Percentiles rank a stretch among this genome's conserved stretches.
phyloP scores from a whole-genome alignment of 441 rosid genomes.

The Flueggea neowawraea region DNA sequence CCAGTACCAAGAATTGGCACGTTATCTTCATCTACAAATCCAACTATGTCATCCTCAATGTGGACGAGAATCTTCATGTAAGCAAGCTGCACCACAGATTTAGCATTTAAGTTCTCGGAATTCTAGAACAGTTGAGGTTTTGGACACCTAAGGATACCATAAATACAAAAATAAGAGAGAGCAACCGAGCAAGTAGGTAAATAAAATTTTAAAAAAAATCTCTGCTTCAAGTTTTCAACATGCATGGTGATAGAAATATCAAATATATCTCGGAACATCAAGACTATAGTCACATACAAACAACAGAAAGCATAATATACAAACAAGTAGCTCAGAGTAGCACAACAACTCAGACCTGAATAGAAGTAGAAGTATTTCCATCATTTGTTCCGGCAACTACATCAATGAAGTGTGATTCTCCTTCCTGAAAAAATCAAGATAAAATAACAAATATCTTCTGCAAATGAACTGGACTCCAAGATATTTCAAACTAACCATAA shows the following conservation, averaged over 20 bases:
- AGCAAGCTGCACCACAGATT: slow-evolving; percentile 55
- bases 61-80: slow-evolving; percentile 75
- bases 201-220: too few relatives aligned
- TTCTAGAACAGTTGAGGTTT: background rate
- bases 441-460: slow-evolving; percentile 12
- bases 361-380: slow-evolving; percentile 67
- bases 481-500: slow-evolving; percentile 56
- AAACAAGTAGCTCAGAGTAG: slow-evolving; percentile 9
- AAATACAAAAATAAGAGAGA: too few relatives aligned
- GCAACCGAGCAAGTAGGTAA: too few relatives aligned
- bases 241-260: too few relatives aligned
- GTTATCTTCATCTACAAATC: slow-evolving; percentile 42
- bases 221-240: too few relatives aligned
- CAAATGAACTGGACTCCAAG: slow-evolving; percentile 9
- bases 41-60: slow-evolving; percentile 70
- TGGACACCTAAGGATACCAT: too few relatives aligned
- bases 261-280: too few relatives aligned
- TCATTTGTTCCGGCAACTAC: slow-evolving; percentile 68
- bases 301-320: slow-evolving; percentile 2
- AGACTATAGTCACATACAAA: background rate
- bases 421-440: slow-evolving; percentile 63
- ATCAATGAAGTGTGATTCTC: slow-evolving; percentile 51
- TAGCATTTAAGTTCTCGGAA: slow-evolving; percentile 2
- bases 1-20: slow-evolving; percentile 38
- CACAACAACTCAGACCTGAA: slow-evolving; percentile 65